These are phyloP conservation scores for Pulveroboletus sp. DNA, from an alignment of 768 basidiomycete genomes.

Conservation along the genomic window DNA sequence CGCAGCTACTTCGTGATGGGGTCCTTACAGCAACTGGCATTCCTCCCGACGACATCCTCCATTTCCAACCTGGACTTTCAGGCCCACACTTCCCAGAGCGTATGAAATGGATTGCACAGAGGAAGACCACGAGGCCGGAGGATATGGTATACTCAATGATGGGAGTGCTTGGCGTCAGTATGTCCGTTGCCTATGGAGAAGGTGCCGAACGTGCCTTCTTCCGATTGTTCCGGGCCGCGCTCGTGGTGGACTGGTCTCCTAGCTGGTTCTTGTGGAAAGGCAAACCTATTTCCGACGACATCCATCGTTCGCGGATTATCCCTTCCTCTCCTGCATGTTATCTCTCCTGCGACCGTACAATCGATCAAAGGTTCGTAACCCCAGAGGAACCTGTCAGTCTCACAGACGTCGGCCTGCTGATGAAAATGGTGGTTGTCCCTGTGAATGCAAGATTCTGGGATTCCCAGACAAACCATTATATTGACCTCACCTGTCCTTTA, in stretches of 20 bases:
- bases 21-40: background rate
- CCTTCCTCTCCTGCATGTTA: conserved; percentile 8
- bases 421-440: background rate
- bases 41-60: background rate
- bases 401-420: background rate
- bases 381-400: background rate
- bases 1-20: background rate
- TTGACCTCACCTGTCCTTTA: background rate
- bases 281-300: background rate
- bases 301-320: conserved; percentile 7
- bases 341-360: background rate
- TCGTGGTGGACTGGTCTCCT: background rate
- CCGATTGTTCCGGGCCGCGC: conserved; percentile 2
- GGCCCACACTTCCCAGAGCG: background rate
- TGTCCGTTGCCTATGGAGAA: background rate
- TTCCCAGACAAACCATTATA: background rate
- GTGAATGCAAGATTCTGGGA: background rate
- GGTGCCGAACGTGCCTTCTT: background rate
- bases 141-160: conserved; percentile 18
- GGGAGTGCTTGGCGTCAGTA: background rate
- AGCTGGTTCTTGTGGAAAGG: conserved; percentile 4
- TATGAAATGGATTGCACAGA: conserved; percentile 15
- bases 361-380: background rate
- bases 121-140: conserved; percentile 15
- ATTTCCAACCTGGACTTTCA: background rate